Evolutionary conservation across 164 flowering plant genomes (phyloP), one percentile per base, ranked within the genome.

Genomic region (Brasenia schreberi): DNA sequence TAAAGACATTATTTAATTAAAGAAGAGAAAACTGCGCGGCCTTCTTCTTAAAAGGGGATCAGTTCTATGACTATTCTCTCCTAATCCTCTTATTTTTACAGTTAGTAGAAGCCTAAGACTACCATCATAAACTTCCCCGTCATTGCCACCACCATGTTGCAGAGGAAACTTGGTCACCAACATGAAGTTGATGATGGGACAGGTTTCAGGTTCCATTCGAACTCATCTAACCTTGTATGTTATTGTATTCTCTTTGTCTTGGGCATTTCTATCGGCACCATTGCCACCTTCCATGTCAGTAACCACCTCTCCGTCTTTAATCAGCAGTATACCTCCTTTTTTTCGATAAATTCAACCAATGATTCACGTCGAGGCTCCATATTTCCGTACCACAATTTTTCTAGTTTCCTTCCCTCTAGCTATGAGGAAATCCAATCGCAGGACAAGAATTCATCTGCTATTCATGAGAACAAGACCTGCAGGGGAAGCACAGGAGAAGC

Each of bases 241-340:
- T 42, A 70, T 27, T 53, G 66, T 62, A 33, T 66, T 14, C 18
- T 66, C 42, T 53, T 70, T 10, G 42, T 62, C 49, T 62, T 62
- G 11, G 73, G 73, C 56, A 12, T 6, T 61, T 7, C 43, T 12
- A 14, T 19, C 42, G 12, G 18, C 42, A 18, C 18, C 58, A 59
- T 42, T 18, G 39, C 42, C 60, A 5, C 19, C 52, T 63, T 19
- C 67, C 18, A 49, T 9, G 56, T 14, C 56, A 14, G 56, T 14
- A 49, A 49, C 56, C 14, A 9, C 12, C 10, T 14, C 56, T 49
- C 16, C 14, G 16, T 49, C 10, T 14, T 49, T 14, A 49, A 49
- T 49, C 56, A 9, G 2, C 39, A 33, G 39, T 33, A 33, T 33
- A 33, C 1, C 39, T 33, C 39, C 39, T 33, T 1, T 33, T 33